phyloP scores from a whole-genome alignment of 768 basidiomycete genomes.

The Pulveroboletus sp. region DNA sequence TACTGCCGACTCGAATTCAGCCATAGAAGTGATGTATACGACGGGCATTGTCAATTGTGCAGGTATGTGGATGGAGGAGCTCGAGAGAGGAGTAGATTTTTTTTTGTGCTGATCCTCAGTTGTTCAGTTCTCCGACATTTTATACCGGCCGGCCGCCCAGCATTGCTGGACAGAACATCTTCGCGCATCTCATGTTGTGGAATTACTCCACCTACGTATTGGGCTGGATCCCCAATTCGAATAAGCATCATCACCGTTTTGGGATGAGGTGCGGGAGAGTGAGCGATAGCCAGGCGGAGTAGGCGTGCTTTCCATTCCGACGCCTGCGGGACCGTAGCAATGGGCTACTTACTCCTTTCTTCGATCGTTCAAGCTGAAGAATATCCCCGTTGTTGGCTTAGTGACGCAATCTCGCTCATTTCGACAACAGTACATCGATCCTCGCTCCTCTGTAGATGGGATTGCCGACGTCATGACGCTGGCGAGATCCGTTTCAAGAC shows the following conservation, averaged over 20 bases:
- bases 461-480: slow-evolving; percentile 16
- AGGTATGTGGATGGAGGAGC: slow-evolving; percentile 13
- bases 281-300: slow-evolving; percentile 25
- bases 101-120: slow-evolving; percentile 13
- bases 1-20: slow-evolving; percentile 23
- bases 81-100: slow-evolving; percentile 6
- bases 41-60: slow-evolving; percentile 19
- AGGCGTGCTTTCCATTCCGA: slow-evolving; percentile 29
- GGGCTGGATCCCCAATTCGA: slow-evolving; percentile 22
- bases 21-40: slow-evolving; percentile 23
- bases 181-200: slow-evolving; percentile 9
- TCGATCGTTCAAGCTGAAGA: slow-evolving; percentile 16
- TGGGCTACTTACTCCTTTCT: slow-evolving; percentile 16
- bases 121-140: slow-evolving; percentile 14
- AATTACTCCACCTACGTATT: slow-evolving; percentile 18
- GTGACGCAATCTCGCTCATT: slow-evolving; percentile 25
- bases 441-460: slow-evolving; percentile 11
- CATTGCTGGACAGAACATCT: slow-evolving; percentile 8
- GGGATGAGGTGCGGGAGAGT: slow-evolving; percentile 13
- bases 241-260: slow-evolving; percentile 14
- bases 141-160: slow-evolving; percentile 25
- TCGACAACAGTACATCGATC: slow-evolving; percentile 9
- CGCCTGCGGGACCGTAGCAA: slow-evolving; percentile 21
- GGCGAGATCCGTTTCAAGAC: slow-evolving; percentile 11
- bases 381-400: slow-evolving; percentile 9